phyloP scores from a whole-genome alignment of 257 asterid species.

The Paulownia fortunei region DNA sequence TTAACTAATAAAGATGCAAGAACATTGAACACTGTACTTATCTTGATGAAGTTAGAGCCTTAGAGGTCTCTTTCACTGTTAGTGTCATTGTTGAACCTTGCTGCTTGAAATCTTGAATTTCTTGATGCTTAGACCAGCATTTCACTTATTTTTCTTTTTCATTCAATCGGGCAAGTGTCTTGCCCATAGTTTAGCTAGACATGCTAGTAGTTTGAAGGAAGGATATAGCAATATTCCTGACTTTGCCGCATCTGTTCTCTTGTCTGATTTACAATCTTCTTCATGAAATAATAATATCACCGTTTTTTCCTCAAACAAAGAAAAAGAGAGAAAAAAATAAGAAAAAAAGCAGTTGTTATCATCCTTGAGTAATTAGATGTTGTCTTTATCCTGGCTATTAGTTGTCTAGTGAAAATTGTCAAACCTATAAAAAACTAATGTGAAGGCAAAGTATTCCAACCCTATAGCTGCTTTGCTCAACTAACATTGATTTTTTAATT shows the following conservation, averaged over 20 bases:
- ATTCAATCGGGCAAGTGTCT: too few species aligned
- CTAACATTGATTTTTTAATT: slow-evolving; percentile 11
- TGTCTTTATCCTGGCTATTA: slow-evolving; percentile 24
- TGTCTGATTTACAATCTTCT: too few species aligned
- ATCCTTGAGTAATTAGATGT: background rate
- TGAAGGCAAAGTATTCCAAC: slow-evolving; percentile 12
- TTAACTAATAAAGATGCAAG: too few species aligned
- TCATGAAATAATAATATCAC: too few species aligned
- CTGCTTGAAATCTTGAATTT: background rate
- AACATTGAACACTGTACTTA: too few species aligned
- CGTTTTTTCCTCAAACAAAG: too few species aligned
- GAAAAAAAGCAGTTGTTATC: background rate
- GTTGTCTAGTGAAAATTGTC: slow-evolving; percentile 26
- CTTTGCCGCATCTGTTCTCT: background rate
- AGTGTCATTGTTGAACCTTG: background rate
- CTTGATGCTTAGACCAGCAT: background rate
- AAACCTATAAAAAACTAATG: slow-evolving; percentile 6
- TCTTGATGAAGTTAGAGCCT: too few species aligned
- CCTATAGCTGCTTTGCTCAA: slow-evolving; percentile 24
- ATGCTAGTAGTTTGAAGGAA: background rate
- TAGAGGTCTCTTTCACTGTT: background rate
- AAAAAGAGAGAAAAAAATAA: too few species aligned
- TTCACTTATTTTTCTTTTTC: background rate
- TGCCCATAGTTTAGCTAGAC: too few species aligned
- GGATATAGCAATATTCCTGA: background rate